Base-by-base conservation (phyloP, 1,284 basidiomycete species). In the Macrocystidia cucumis region DNA sequence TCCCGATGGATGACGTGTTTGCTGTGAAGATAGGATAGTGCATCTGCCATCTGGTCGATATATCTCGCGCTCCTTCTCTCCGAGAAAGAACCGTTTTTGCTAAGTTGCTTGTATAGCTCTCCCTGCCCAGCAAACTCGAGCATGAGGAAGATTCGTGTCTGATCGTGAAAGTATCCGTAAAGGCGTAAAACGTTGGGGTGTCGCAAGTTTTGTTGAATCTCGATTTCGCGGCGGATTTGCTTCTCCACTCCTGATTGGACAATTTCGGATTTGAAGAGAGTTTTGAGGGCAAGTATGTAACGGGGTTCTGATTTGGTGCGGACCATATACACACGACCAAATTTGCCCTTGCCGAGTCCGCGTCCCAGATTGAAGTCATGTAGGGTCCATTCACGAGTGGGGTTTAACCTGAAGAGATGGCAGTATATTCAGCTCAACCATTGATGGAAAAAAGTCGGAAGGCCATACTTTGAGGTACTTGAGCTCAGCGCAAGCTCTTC, bases 1-100 rank as follows among this genome's bases (percentile, higher is more conserved):
- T 99, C 96, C 16, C 96, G 81, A 56, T 99, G 96, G 41, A 98
- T 98, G 46, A 98, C 91, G 53, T 98, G 93, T 56, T 98, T 98
- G 38, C 72, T 69, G 57, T 99, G 96, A 2, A 98, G 72, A 56
- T 99, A 99, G 6, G 69, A 69, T 29, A 98, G 67, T 1, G 95
- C 96, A 55, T 98, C 96, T 9, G 95, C 88, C 92, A 99, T 98
- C 59, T 99, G 96, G 48, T 91, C 88, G 47, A 97, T 87, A 60
- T 98, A 99, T 54, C 90, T 61, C 21, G 87, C 76, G 44, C 83
- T 85, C 9, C 90, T 69, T 52, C 81, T 82, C 66, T 98, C 95
- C 22, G 86, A 81, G 63, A 96, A 98, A 41, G 72, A 72, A 17
- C 89, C 83, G 41, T 74, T 65, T 60, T 91, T 93, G 53, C 77